phyloP scores from a whole-genome alignment of 2,329 filamentous ascomycete species.

The Fusarium sp. region DNA sequence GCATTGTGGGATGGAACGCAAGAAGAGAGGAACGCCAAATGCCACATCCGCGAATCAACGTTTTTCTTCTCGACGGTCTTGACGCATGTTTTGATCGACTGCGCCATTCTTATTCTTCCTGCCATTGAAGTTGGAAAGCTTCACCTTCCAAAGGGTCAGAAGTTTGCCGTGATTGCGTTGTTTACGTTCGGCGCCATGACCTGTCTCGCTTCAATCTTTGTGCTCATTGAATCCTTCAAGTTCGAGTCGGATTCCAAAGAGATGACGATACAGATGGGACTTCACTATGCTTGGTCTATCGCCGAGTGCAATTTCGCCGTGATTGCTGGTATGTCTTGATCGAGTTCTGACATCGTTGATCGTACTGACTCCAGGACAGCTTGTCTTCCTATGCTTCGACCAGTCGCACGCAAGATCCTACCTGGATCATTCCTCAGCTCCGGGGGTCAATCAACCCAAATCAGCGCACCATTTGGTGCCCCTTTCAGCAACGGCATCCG shows the following conservation, averaged over 20 bases:
- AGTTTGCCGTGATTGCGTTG: conserved; percentile 48
- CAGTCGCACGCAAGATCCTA: conserved; percentile 37
- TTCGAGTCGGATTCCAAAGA: conserved; percentile 44
- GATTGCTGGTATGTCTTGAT: conserved; percentile 42
- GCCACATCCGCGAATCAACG: conserved; percentile 49
- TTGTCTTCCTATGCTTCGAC: conserved; percentile 44
- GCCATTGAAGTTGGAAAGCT: conserved; percentile 52
- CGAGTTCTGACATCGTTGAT: not conserved
- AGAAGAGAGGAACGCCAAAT: conserved; percentile 40
- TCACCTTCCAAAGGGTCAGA: conserved; percentile 47
- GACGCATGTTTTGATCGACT: conserved; percentile 51
- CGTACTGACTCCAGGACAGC: conserved; percentile 19
- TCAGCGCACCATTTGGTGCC: conserved; percentile 18
- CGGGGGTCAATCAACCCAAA: conserved; percentile 21
- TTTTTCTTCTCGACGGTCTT: conserved; percentile 53
- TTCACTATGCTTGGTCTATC: conserved; percentile 49
- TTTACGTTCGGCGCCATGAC: conserved; percentile 50
- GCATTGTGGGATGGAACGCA: conserved; percentile 52
- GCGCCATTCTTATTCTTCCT: conserved; percentile 51
- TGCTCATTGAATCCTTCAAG: conserved; percentile 43
- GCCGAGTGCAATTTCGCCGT: conserved; percentile 50
- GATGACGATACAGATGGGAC: conserved; percentile 45
- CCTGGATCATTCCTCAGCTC: conserved; percentile 39
- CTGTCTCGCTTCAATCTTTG: conserved; percentile 48
- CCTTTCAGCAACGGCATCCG: conserved; percentile 39